phyloP scores from a whole-genome alignment of 1,284 basidiomycete species.

The Tylopilus sp. region DNA sequence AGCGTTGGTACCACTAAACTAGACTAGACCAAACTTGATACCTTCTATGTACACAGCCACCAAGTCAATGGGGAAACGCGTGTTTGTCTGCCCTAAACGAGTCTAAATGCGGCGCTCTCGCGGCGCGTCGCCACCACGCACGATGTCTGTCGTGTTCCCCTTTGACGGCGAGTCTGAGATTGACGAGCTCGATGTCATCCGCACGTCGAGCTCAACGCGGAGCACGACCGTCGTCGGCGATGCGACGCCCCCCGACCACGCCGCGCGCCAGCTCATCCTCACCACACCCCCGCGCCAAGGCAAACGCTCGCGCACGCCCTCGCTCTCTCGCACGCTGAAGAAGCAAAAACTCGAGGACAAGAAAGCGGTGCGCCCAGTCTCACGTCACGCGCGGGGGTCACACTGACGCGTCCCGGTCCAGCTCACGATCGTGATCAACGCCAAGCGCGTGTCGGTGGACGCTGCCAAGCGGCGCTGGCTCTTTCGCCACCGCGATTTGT shows the following conservation, averaged over 20 bases:
- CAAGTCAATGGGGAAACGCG: slow-evolving; percentile 2
- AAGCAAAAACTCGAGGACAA: slow-evolving; percentile 38
- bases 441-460: slow-evolving; percentile 38
- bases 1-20: slow-evolving; percentile 60
- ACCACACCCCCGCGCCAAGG: slow-evolving; percentile 12
- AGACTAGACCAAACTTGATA: too few species aligned
- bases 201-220: slow-evolving; percentile 23
- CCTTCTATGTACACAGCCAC: slow-evolving; percentile 14
- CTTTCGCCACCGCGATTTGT: slow-evolving; percentile 38
- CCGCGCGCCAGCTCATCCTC: not conserved
- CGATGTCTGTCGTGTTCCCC: slow-evolving; percentile 6
- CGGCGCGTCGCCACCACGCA: not conserved
- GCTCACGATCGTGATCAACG: slow-evolving; percentile 40
- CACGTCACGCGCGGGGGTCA: not conserved
- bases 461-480: slow-evolving; percentile 42
- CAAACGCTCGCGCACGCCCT: slow-evolving; percentile 23
- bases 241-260: slow-evolving; percentile 23
- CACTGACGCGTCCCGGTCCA: slow-evolving; percentile 15
- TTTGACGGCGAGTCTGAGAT: slow-evolving; percentile 16
- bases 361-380: slow-evolving; percentile 38
- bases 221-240: slow-evolving; percentile 34
- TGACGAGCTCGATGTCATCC: slow-evolving; percentile 33
- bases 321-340: slow-evolving; percentile 25
- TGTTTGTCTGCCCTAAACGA: slow-evolving; percentile 22
- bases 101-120: not conserved